Conservation (phyloP, 192 early-diverging fungal genomes). For the Fimicolochytrium jonesii region DNA sequence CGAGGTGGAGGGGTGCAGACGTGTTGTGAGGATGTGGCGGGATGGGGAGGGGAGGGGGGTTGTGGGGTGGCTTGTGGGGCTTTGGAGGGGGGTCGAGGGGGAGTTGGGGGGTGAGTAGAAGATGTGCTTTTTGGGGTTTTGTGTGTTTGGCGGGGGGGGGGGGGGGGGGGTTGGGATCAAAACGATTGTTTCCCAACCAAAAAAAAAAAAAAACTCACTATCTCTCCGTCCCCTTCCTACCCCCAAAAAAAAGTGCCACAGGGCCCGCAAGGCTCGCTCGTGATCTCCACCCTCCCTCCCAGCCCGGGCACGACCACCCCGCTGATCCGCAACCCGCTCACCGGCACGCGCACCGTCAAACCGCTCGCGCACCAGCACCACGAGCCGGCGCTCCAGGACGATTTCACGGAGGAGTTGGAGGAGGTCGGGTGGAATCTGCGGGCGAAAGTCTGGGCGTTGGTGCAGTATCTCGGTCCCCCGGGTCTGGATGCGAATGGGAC, state of each 20-base stretch:
- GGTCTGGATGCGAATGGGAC: too few relatives aligned
- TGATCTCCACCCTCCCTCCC: too few relatives aligned
- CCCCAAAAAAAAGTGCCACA: too few relatives aligned
- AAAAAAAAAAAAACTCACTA: too few relatives aligned
- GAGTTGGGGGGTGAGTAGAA: conserved; percentile 31
- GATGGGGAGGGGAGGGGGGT: conserved; percentile 24
- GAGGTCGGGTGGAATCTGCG: conserved; percentile 13
- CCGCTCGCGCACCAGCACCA: conserved; percentile 4
- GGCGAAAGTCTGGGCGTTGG: conserved; percentile 15
- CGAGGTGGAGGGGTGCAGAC: not conserved
- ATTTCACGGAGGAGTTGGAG: conserved; percentile 3
- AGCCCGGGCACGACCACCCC: too few relatives aligned
- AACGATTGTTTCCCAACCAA: too few relatives aligned
- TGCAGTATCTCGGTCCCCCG: conserved; percentile 3
- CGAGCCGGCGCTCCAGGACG: not conserved
- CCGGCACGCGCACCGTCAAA: not conserved
- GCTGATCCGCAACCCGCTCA: conserved; percentile 15
- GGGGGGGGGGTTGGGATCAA: too few relatives aligned
- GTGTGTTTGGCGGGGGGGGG: too few relatives aligned
- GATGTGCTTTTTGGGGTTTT: not conserved
- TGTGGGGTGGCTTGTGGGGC: conserved; percentile 25
- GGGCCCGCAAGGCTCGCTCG: conserved; percentile 6
- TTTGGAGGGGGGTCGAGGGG: conserved; percentile 42
- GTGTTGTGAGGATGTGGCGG: conserved; percentile 18
- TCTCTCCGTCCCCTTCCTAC: too few relatives aligned